Percentiles rank a stretch among this genome's conserved stretches.
Conservation (phyloP, 202 grass and related monocot species). For the Schoenoplectus tabernaemontani region DNA sequence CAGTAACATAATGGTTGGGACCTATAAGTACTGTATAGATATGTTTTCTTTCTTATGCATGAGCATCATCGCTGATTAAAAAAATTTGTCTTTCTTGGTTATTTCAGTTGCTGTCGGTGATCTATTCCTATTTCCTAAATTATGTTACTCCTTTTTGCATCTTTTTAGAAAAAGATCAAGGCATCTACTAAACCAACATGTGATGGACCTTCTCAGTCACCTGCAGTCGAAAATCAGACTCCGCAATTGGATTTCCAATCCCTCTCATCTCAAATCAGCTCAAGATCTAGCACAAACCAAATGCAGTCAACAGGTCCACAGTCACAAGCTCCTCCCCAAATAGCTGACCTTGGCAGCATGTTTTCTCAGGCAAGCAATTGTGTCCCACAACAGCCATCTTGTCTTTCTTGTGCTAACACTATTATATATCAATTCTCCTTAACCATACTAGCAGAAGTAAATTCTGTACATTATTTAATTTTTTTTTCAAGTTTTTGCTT, state of each 20-base stretch:
- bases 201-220: conserved; percentile 1
- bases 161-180: conserved; percentile 21
- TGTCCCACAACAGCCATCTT: not conserved
- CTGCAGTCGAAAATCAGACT: conserved; percentile 1
- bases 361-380: conserved; percentile 37
- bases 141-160: conserved; percentile 1
- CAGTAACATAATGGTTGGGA: not conserved
- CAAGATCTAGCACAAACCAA: conserved; percentile 16
- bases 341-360: conserved; percentile 58
- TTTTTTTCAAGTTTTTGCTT: not conserved
- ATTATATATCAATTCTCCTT: not conserved
- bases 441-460: not conserved
- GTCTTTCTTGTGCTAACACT: not conserved
- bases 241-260: conserved; percentile 51
- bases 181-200: not conserved
- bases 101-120: not conserved
- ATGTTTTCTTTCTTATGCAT: too few species aligned
- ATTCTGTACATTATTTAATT: not conserved
- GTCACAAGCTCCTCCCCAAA: conserved; percentile 28
- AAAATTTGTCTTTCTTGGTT: not conserved
- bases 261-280: conserved; percentile 36
- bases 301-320: not conserved
- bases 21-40: too few species aligned
- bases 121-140: not conserved
- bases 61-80: not conserved